Evolutionary conservation across 495 filamentous ascomycete species (phyloP).

Genomic region (Hyaloscypha variabilis): DNA sequence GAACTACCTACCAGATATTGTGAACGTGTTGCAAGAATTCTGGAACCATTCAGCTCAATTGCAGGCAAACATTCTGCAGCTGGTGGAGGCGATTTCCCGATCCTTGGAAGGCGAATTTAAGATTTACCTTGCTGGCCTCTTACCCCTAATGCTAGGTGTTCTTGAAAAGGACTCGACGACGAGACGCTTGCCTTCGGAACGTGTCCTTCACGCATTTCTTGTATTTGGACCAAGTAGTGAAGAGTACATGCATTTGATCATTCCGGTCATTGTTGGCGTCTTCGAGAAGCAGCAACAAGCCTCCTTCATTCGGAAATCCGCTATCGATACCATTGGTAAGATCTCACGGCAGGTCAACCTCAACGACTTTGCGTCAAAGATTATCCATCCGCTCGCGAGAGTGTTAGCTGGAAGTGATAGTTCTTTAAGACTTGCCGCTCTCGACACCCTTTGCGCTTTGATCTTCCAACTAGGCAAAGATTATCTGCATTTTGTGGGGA

Average conservation of each 20-base stretch:
- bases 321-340: constrained; percentile 93
- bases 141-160: constrained; percentile 90
- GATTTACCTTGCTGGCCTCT: constrained; percentile 81
- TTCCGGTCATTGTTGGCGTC: constrained; percentile 89
- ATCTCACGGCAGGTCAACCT: constrained; percentile 97
- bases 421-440: constrained; percentile 77
- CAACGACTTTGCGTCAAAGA: constrained; percentile 92
- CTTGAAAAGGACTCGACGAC: constrained; percentile 82
- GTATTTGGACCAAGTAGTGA: constrained; percentile 96
- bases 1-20: constrained; percentile 80
- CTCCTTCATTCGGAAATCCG: constrained; percentile 74
- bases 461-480: constrained; percentile 96
- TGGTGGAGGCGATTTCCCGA: constrained; percentile 91
- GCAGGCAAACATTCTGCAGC: constrained; percentile 84
- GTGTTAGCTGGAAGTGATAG: constrained; percentile 73
- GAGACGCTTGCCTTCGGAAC: constrained; percentile 78
- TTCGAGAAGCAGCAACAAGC: constrained; percentile 86
- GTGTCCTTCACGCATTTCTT: constrained; percentile 90
- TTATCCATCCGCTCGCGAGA: constrained; percentile 85
- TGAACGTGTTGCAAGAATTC: constrained; percentile 80
- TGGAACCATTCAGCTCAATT: constrained; percentile 78
- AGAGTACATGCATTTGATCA: constrained; percentile 99
- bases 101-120: constrained; percentile 97
- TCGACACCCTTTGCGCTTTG: constrained; percentile 93
- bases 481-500: constrained; percentile 89